Conservation (phyloP, 495 filamentous ascomycete species). For the Hypoxylon trugodes region DNA sequence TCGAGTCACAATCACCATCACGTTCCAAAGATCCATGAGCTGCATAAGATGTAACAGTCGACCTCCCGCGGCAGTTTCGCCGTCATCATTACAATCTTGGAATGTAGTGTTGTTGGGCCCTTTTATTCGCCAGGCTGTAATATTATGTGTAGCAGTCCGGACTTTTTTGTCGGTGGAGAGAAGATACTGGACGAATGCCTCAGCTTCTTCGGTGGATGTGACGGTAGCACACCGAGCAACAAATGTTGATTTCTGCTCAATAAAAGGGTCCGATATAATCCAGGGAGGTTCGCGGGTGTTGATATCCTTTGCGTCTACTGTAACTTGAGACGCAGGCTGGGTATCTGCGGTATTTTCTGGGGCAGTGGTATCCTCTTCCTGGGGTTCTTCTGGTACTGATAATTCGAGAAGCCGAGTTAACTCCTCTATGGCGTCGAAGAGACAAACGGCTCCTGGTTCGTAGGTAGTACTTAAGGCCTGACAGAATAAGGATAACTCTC, state of each 20-base stretch:
- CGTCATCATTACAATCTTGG: constrained; percentile 96
- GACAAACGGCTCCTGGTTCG: constrained; percentile 77
- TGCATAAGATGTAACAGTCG: constrained; percentile 89
- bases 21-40: constrained; percentile 92
- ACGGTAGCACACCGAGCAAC: constrained; percentile 77
- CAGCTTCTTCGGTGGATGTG: constrained; percentile 71
- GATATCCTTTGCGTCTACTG: constrained; percentile 8
- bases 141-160: constrained; percentile 90
- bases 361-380: constrained; percentile 17
- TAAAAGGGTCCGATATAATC: constrained; percentile 73
- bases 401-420: constrained; percentile 48
- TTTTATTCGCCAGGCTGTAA: constrained; percentile 70
- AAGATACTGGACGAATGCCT: constrained; percentile 73
- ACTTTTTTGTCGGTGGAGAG: constrained; percentile 81
- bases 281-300: constrained; percentile 64
- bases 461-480: constrained; percentile 71
- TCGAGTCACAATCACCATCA: constrained; percentile 90
- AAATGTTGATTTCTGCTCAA: constrained; percentile 89
- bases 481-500: constrained; percentile 70
- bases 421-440: constrained; percentile 86
- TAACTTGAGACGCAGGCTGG: background rate
- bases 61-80: constrained; percentile 91
- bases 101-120: constrained; percentile 62
- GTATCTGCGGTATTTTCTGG: constrained; percentile 22
- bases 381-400: constrained; percentile 27